Base-by-base conservation (phyloP, 768 basidiomycete species). In the Lactarius psammicola region DNA sequence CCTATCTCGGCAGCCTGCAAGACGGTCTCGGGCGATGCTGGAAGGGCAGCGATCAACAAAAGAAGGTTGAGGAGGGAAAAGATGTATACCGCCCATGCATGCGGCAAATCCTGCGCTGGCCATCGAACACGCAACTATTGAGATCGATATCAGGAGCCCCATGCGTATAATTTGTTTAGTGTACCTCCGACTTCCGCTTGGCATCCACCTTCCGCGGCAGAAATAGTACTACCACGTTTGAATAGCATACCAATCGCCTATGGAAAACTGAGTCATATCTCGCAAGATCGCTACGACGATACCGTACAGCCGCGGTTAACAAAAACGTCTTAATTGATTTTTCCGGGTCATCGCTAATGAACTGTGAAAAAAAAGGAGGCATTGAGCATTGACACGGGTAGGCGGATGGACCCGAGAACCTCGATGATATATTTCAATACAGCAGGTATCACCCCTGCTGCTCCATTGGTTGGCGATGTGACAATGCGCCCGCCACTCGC, bases 211-310 rank as follows among this genome's bases (percentile, higher is more conserved):
- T 98, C 96, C 0, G 96, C 95, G 17, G 95, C 95, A 56, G 90
- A 92, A 59, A 98, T 97, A 2, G 95, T 96, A 68, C 93, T 94
- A n/a, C 95, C 94, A 65, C 95, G 86, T 75, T 98, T 98, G 80
- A 94, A 96, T 36, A 97, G 79, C 95, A 97, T 97, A 18, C 95
- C 94, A 60, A 96, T 78, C 10, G 95, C 90, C 90, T 92, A 61
- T 57, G 26, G 69, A 59, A 46, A 30, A 20, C 56, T 51, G 68
- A 65, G 60, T 68, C 28, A 46, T 51, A 46, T 59, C 38, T 30
- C 58, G 42, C 38, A 36, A 57, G 57, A 63, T 65, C 38, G 62
- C 5, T 30, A 67, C 26, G 46, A 40, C n/a, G 49, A 51, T n/a
- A 40, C 80, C 85, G 69, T 72, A 92, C 93, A 60, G 92, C 81